Evolutionary conservation across 2,329 filamentous ascomycete genomes (phyloP), one percentile per base, ranked within the genome.

Genomic region (Cordyceps militaris): DNA sequence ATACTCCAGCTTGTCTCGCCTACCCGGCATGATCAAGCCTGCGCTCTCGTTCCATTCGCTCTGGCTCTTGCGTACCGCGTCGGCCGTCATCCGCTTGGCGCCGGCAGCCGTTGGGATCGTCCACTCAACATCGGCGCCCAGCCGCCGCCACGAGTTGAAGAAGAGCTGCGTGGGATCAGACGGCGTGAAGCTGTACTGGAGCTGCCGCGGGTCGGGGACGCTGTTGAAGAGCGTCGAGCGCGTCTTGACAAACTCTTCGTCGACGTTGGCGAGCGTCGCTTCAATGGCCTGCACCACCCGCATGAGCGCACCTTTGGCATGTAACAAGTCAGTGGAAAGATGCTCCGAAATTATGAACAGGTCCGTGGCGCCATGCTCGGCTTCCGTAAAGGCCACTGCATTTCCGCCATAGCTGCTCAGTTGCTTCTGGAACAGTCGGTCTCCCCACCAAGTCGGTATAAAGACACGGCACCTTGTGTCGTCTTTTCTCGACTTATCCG

Each of bases 101-200:
- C 34, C 53, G 24, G 24, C 54, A n/a, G 51, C 32, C 19, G 68
- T 69, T 0, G 69, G 66, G 13, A 73, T 63, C 7, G 49, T 28
- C 66, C 74, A 78, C 60, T 67, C 62, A 5, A 71, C 68, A 59
- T 77, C 73, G 23, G 70, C 73, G 1, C 75, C 75, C 61, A 77
- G 73, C 57, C 71, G 68, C 8, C 73, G 67, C 75, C 75, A 78
- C 4, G 74, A 76, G 61, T 77, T 77, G 66, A 77, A 74, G 11
- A 70, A 70, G 40, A 77, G 66, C 42, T 70, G 67, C 51, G 70
- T 67, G 2, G 72, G 69, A 47, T 71, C 68, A n/a, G 72, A 66
- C 24, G 74, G 72, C 58, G 76, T 73, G 57, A 73, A 70, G 19
- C 70, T 68, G 23, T 76, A 66, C 14, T 74, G 74, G 34, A 76